Evolutionary conservation across 129 eudicot species (phyloP), one percentile per base, ranked within the genome.

Genomic region (Pseudognaphalium luteoalbum): DNA sequence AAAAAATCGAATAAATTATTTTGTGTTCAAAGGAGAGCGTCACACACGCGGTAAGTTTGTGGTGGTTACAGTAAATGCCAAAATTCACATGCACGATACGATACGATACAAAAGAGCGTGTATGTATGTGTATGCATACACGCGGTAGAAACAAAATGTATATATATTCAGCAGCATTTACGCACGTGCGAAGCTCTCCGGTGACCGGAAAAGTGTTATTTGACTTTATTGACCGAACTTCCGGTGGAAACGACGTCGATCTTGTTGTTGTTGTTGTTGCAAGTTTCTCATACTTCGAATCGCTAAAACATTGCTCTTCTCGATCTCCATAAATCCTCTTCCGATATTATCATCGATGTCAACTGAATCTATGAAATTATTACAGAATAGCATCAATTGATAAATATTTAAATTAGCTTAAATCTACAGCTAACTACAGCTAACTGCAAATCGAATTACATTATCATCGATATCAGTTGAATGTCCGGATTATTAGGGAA

Each of bases 71-170:
- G 69, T 76, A 76, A 64, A 81, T 32, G 77, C 77, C 85, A 81
- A 76, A 61, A 63, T 54, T 77, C 81, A 81, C 85, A 76, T 76
- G 81, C 84, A 81, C 79, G 44, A 66, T 61, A 67, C 79, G 44
- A 66, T 61, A 67, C 28, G 1, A 25, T 25, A 25, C 54, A 35
- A 63, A 54, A 71, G 57, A 68, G 68, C 77, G 62, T 57, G 62
- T 57, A 66, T 73, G 72, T 72, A 59, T 58, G 1, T 25, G 28
- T 25, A 25, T 25, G 51, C 52, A n/a, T 9, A 66, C 20, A 66
- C 71, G 67, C 29, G 29, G 66, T 21, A 16, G 41, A 54, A n/a
- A 71, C 76, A 42, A 70, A 70, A 60, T 7, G 68, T 77, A 47
- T 77, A 47, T 14, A 41, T 41, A 41, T 37, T 71, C 63, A 66